Evolutionary conservation across 164 flowering plant species (phyloP).

Genomic region (Cinnamomum chago): DNA sequence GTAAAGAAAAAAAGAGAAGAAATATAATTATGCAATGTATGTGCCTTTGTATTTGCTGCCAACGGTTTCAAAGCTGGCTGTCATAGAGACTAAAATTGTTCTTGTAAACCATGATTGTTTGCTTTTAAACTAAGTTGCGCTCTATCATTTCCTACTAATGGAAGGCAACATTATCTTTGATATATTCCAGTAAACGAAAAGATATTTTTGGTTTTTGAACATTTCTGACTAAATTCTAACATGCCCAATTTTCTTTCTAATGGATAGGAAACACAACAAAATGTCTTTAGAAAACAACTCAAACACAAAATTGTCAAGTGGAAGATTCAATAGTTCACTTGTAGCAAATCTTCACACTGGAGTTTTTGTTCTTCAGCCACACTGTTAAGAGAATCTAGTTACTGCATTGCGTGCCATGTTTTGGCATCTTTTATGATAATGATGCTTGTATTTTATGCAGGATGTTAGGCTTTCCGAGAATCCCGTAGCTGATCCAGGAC

Average conservation of each 20-base stretch:
- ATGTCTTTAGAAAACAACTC: background rate
- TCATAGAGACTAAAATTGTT: too few relatives aligned
- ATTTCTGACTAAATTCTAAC: background rate
- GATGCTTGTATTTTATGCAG: conserved; percentile 33
- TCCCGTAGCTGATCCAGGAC: conserved; percentile 73
- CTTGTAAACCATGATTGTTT: too few relatives aligned
- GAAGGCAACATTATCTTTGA: too few relatives aligned
- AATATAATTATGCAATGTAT: too few relatives aligned
- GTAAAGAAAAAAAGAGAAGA: too few relatives aligned
- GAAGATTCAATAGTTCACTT: background rate
- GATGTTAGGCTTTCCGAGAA: conserved; percentile 88
- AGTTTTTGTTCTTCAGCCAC: background rate
- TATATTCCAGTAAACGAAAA: too few relatives aligned
- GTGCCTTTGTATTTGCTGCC: too few relatives aligned
- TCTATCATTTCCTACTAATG: too few relatives aligned
- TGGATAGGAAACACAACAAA: background rate
- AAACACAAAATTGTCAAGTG: background rate
- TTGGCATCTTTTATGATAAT: conserved; percentile 3
- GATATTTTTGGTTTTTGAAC: background rate
- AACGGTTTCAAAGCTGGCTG: too few relatives aligned
- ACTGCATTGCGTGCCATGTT: background rate
- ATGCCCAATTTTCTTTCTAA: too few relatives aligned
- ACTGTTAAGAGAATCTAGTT: background rate
- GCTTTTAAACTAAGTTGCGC: too few relatives aligned
- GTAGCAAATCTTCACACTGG: background rate